Conservation (phyloP, 2,329 filamentous ascomycete genomes). For the Aspergillus ustus region DNA sequence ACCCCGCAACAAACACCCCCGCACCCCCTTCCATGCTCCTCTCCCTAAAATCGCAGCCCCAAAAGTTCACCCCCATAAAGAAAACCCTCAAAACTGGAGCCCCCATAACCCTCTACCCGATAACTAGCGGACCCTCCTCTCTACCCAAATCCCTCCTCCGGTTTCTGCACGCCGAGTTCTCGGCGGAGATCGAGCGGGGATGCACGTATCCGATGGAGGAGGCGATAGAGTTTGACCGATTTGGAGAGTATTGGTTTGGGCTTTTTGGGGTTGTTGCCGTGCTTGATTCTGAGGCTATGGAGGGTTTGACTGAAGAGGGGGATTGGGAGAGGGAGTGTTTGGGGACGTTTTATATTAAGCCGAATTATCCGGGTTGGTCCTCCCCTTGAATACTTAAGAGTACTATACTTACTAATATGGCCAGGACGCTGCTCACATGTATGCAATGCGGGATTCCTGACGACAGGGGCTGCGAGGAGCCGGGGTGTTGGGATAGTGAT, state of each 20-base stretch:
- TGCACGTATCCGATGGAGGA: conserved; percentile 47
- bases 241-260: conserved; percentile 45
- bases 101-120: conserved; percentile 36
- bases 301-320: conserved; percentile 29
- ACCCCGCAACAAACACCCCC: conserved; percentile 32
- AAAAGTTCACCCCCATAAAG: conserved; percentile 27
- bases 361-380: conserved; percentile 45
- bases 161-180: conserved; percentile 40
- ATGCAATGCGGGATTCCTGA: conserved; percentile 45
- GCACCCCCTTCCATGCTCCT: conserved; percentile 29
- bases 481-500: conserved; percentile 42
- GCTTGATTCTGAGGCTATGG: conserved; percentile 19
- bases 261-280: conserved; percentile 43
- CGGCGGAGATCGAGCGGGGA: conserved; percentile 40
- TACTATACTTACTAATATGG: neutral
- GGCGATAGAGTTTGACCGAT: conserved; percentile 34
- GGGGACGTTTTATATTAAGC: conserved; percentile 48
- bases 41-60: conserved; percentile 6
- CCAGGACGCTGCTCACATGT: conserved; percentile 46
- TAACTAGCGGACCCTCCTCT: conserved; percentile 27
- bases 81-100: conserved; percentile 30
- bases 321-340: conserved; percentile 43
- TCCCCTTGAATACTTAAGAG: neutral
- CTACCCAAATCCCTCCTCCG: conserved; percentile 32
- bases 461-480: conserved; percentile 36